Conservation (phyloP, 2,329 filamentous ascomycete species). For the Aspergillus novofumigatus region DNA sequence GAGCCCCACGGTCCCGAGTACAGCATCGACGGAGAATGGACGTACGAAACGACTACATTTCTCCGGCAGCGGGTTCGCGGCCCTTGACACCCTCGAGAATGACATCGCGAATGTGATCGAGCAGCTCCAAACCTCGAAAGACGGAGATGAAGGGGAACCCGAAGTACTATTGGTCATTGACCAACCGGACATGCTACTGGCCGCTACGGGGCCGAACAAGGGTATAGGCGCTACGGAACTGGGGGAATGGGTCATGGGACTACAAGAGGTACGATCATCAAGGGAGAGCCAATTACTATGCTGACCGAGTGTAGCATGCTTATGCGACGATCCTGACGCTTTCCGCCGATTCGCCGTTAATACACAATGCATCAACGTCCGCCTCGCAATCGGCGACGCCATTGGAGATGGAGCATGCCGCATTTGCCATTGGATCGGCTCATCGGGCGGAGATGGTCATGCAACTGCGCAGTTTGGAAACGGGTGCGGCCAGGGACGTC, state of each 20-base stretch:
- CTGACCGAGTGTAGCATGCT: constrained; percentile 45
- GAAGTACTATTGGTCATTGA: constrained; percentile 60
- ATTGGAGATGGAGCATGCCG: constrained; percentile 66
- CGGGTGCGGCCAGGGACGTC: constrained; percentile 83
- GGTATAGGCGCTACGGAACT: constrained; percentile 44
- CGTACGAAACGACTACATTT: constrained; percentile 27
- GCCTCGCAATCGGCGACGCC: constrained; percentile 52
- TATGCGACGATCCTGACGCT: constrained; percentile 64
- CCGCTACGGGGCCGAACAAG: constrained; percentile 50
- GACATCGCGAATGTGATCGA: constrained; percentile 31
- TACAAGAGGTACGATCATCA: constrained; percentile 56
- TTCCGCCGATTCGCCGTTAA: constrained; percentile 69
- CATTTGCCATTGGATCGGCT: constrained; percentile 67
- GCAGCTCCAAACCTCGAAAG: constrained; percentile 21
- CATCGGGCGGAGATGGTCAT: constrained; percentile 71
- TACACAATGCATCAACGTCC: constrained; percentile 43
- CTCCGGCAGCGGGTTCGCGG: constrained; percentile 24
- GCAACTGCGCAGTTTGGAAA: constrained; percentile 72
- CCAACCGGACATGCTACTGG: constrained; percentile 62
- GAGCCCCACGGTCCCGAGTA: constrained; percentile 6
- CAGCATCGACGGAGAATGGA: constrained; percentile 16
- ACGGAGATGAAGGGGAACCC: constrained; percentile 19
- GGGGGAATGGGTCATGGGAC: constrained; percentile 53
- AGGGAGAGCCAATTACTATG: neutral
- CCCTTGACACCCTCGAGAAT: constrained; percentile 32